Conservation (phyloP, 805 yeast species). For the Kuraishia cidri region DNA sequence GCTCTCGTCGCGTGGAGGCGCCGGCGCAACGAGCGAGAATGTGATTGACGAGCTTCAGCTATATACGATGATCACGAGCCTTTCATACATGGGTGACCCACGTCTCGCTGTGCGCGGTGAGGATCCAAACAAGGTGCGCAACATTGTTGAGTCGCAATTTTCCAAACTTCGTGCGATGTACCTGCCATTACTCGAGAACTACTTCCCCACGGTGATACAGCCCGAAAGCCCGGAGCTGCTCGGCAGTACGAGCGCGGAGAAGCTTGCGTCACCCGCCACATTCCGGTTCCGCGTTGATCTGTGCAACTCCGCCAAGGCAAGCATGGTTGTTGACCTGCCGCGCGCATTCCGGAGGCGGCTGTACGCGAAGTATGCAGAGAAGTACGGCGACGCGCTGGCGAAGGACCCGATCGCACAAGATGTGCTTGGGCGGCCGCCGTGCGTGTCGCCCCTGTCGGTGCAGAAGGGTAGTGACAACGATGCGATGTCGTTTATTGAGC, state of each 20-base stretch:
- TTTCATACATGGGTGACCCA: constrained; percentile 88
- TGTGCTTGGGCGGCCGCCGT: constrained; percentile 7
- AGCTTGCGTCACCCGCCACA: neutral
- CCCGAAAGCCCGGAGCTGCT: neutral
- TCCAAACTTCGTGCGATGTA: constrained; percentile 64
- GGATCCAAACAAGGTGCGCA: constrained; percentile 79
- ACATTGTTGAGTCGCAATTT: constrained; percentile 77
- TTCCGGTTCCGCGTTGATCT: constrained; percentile 16
- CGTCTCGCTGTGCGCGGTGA: constrained; percentile 84
- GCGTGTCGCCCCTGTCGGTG: neutral
- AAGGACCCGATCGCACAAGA: constrained; percentile 20
- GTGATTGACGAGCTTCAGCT: constrained; percentile 53
- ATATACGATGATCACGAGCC: constrained; percentile 65
- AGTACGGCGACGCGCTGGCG: constrained; percentile 13
- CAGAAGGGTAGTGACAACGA: constrained; percentile 2
- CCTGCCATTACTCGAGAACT: constrained; percentile 45
- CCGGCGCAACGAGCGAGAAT: constrained; percentile 19
- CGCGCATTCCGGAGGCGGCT: constrained; percentile 32
- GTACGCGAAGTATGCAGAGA: constrained; percentile 14
- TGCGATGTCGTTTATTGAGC: constrained; percentile 14
- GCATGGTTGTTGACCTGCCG: constrained; percentile 43
- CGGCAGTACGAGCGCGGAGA: neutral
- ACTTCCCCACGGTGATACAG: constrained; percentile 23
- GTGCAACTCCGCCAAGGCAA: constrained; percentile 24
- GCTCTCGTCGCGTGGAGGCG: constrained; percentile 20